Evolutionary conservation across 306 rosid species (phyloP).

Genomic region (Heteromeles arbutifolia): DNA sequence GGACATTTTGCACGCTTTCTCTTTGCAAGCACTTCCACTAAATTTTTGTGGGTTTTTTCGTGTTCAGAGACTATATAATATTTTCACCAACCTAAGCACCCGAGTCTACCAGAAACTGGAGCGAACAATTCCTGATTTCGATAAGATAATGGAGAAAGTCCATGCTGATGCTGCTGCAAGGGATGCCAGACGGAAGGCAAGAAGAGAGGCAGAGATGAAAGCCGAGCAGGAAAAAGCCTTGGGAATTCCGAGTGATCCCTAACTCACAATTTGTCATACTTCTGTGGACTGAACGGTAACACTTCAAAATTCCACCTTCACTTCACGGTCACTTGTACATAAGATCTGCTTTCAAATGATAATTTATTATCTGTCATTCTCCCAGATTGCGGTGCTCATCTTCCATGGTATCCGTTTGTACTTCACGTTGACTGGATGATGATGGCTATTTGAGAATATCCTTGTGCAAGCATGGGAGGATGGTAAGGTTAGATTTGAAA

Average conservation of each 20-base stretch:
- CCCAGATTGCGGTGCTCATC: too few relatives aligned
- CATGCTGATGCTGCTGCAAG: slow-evolving; percentile 15
- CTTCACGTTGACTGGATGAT: too few relatives aligned
- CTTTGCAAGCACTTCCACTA: not conserved
- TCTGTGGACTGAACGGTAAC: too few relatives aligned
- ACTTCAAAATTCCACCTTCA: not conserved
- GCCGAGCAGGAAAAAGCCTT: slow-evolving; percentile 5
- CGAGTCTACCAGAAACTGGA: slow-evolving; percentile 16
- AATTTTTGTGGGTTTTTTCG: slow-evolving; percentile 11
- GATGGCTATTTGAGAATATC: not conserved
- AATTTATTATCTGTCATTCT: too few relatives aligned
- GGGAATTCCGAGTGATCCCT: slow-evolving; percentile 1
- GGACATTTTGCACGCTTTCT: not conserved
- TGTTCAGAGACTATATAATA: slow-evolving; percentile 40
- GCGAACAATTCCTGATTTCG: slow-evolving; percentile 49
- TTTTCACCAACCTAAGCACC: slow-evolving; percentile 15
- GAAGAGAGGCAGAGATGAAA: slow-evolving; percentile 26
- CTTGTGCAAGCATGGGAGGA: not conserved
- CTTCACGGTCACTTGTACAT: not conserved
- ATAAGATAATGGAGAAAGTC: slow-evolving; percentile 29
- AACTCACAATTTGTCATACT: not conserved
- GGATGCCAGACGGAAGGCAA: slow-evolving; percentile 12
- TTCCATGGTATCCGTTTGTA: too few relatives aligned
- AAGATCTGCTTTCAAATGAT: too few relatives aligned
- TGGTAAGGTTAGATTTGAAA: not conserved